A percentile compares a stretch with the other conserved stretches of the same genome.
Evolutionary conservation across 2,329 filamentous ascomycete species (phyloP).

Genomic region (Stagonosporopsis cucurbitacearum): DNA sequence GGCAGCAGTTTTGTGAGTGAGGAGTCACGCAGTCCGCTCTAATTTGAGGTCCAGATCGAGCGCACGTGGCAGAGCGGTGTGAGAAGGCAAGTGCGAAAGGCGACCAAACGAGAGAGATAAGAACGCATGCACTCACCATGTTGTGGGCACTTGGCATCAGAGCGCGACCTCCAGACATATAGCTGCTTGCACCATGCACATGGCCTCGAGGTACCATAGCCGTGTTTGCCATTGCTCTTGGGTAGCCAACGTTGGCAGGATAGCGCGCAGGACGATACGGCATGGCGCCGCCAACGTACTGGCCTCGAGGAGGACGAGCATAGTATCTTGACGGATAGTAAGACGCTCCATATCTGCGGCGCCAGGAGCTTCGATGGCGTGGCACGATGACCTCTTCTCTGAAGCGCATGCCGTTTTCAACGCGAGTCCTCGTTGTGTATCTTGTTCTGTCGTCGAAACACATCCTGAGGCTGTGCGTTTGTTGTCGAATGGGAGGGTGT

Average conservation of each 20-base stretch:
- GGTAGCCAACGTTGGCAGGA: slow-evolving; percentile 12
- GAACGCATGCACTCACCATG: slow-evolving; percentile 34
- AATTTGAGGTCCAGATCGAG: slow-evolving; percentile 1
- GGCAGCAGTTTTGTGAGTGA: slow-evolving; percentile 2
- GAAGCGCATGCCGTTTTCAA: slow-evolving; percentile 22
- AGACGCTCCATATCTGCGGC: slow-evolving; percentile 29
- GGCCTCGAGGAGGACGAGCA: slow-evolving; percentile 20
- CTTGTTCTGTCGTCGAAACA: slow-evolving; percentile 32
- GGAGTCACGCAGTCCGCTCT: slow-evolving; percentile 1
- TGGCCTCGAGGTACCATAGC: slow-evolving; percentile 13
- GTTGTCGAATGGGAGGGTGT: neutral
- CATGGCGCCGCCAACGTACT: slow-evolving; percentile 12
- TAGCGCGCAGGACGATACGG: slow-evolving; percentile 18
- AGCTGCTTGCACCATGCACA: slow-evolving; percentile 20
- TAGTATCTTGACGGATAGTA: slow-evolving; percentile 43
- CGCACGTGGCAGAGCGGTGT: slow-evolving; percentile 25
- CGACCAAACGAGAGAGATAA: slow-evolving; percentile 14
- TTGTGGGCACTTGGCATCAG: slow-evolving; percentile 28
- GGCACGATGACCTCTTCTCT: slow-evolving; percentile 15
- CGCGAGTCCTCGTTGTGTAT: slow-evolving; percentile 25
- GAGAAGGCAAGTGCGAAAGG: slow-evolving; percentile 16
- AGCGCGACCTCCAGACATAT: slow-evolving; percentile 25
- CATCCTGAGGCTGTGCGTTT: slow-evolving; percentile 20
- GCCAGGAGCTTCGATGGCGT: slow-evolving; percentile 25
- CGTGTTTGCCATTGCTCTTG: slow-evolving; percentile 1